Evolutionary conservation across 1,139 yeast genomes (phyloP).

Genomic region (Magnusiomyces magnusii): DNA sequence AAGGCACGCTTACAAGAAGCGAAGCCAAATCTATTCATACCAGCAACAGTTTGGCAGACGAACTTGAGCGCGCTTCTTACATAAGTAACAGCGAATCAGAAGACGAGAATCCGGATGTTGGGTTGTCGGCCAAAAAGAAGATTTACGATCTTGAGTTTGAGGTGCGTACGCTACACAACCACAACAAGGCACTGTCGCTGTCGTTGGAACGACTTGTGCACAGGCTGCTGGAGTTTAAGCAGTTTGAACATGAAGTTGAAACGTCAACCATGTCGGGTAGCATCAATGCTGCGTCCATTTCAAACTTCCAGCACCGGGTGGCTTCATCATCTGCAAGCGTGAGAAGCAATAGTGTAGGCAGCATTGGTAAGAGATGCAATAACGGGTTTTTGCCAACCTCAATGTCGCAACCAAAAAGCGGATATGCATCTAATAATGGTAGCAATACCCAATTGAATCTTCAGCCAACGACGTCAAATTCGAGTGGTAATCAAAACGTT

Average conservation of each 20-base stretch:
- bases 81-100: not conserved
- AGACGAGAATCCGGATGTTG: not conserved
- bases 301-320: slow-evolving; percentile 28
- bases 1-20: not conserved
- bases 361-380: not conserved
- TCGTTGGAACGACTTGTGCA: slow-evolving; percentile 31
- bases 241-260: slow-evolving; percentile 29
- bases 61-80: not conserved
- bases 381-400: not conserved
- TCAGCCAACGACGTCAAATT: not conserved
- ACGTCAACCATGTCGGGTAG: slow-evolving; percentile 13
- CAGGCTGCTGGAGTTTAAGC: slow-evolving; percentile 29
- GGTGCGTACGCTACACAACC: slow-evolving; percentile 1
- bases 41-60: slow-evolving; percentile 4
- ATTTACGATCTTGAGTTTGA: slow-evolving; percentile 11
- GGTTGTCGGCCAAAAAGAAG: slow-evolving; percentile 5
- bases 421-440: slow-evolving; percentile 5
- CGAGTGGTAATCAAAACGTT: not conserved
- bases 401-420: not conserved
- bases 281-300: slow-evolving; percentile 23
- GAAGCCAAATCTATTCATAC: not conserved
- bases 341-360: slow-evolving; percentile 5
- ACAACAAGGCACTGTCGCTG: slow-evolving; percentile 13
- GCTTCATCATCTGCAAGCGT: slow-evolving; percentile 8
- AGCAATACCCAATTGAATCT: not conserved